These are phyloP conservation scores for Litsea cubeba DNA, from an alignment of 164 flowering plant genomes.

Conservation along the genomic window DNA sequence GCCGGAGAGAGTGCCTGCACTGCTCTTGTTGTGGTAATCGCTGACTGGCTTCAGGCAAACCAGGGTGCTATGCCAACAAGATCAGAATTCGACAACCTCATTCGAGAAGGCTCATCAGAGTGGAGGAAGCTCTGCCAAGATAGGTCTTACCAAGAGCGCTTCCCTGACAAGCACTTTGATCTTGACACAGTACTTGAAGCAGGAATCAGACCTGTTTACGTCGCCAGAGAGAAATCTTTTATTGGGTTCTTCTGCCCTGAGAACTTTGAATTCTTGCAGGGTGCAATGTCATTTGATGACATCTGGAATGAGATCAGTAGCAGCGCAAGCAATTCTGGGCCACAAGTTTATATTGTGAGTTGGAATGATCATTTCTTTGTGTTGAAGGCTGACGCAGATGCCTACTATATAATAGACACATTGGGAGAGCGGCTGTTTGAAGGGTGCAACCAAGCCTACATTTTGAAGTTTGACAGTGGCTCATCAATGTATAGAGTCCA, in stretches of 20 bases:
- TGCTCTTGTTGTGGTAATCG: constrained; percentile 42
- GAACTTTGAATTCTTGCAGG: constrained; percentile 40
- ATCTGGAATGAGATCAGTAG: constrained; percentile 48
- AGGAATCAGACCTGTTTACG: constrained; percentile 27
- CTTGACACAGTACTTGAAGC: constrained; percentile 54
- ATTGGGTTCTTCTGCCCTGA: constrained; percentile 63
- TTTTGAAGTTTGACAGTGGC: constrained; percentile 46
- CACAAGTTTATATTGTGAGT: constrained; percentile 50
- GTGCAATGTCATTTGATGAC: constrained; percentile 47
- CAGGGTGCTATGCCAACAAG: constrained; percentile 32
- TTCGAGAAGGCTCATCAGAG: constrained; percentile 46
- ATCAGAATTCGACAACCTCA: constrained; percentile 42
- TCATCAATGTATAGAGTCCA: constrained; percentile 20
- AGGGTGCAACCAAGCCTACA: constrained; percentile 57
- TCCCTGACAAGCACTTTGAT: constrained; percentile 63
- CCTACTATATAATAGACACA: constrained; percentile 56
- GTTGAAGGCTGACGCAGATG: constrained; percentile 44
- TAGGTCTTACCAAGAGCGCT: constrained; percentile 15
- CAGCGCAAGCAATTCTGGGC: constrained; percentile 1
- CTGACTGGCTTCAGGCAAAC: constrained; percentile 61
- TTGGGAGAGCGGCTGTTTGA: constrained; percentile 57
- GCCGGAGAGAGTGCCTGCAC: constrained; percentile 68
- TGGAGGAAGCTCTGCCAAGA: constrained; percentile 57
- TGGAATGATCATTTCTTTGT: constrained; percentile 85
- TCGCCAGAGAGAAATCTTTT: constrained; percentile 37